Percentiles rank a stretch among this genome's conserved stretches.
phyloP scores from a whole-genome alignment of 1,139 yeast species.

The Hyphopichia fennica region DNA sequence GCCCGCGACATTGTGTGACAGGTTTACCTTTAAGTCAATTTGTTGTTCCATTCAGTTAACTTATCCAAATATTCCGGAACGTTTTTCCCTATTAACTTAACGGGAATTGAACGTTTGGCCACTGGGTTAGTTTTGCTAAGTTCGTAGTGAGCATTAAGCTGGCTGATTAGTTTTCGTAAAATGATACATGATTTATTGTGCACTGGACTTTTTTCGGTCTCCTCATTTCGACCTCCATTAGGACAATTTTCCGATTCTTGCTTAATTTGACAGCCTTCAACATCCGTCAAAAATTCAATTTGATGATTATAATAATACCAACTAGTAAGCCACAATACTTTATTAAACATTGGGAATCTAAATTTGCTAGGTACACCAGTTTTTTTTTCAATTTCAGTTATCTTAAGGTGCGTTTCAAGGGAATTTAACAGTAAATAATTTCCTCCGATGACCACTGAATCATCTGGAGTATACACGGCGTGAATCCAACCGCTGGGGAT shows the following conservation, averaged over 20 bases:
- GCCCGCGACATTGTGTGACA: too few species aligned
- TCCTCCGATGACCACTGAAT: slow-evolving; percentile 84
- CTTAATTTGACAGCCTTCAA: slow-evolving; percentile 7
- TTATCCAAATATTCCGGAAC: slow-evolving; percentile 16
- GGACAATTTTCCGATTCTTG: not conserved
- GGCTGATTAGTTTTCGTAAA: slow-evolving; percentile 14
- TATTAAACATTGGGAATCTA: slow-evolving; percentile 75
- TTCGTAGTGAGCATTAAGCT: slow-evolving; percentile 25
- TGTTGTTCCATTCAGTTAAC: slow-evolving; percentile 18
- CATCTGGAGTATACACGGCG: slow-evolving; percentile 80
- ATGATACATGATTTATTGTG: too few species aligned
- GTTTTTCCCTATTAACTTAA: slow-evolving; percentile 23
- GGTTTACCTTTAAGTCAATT: too few species aligned
- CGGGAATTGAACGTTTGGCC: slow-evolving; percentile 32
- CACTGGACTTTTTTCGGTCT: not conserved
- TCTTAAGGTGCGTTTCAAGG: slow-evolving; percentile 59
- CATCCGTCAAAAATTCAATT: slow-evolving; percentile 21
- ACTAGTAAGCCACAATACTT: slow-evolving; percentile 66
- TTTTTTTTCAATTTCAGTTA: slow-evolving; percentile 59
- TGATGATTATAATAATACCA: slow-evolving; percentile 38
- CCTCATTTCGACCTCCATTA: not conserved
- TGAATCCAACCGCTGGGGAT: slow-evolving; percentile 96
- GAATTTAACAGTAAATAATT: slow-evolving; percentile 72
- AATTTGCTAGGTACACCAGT: slow-evolving; percentile 77
- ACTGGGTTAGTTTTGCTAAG: slow-evolving; percentile 25